A percentile compares a stretch with the other conserved stretches of the same genome.
These are phyloP conservation scores for Croton setiger DNA, from an alignment of 441 rosid genomes.

Conservation along the genomic window DNA sequence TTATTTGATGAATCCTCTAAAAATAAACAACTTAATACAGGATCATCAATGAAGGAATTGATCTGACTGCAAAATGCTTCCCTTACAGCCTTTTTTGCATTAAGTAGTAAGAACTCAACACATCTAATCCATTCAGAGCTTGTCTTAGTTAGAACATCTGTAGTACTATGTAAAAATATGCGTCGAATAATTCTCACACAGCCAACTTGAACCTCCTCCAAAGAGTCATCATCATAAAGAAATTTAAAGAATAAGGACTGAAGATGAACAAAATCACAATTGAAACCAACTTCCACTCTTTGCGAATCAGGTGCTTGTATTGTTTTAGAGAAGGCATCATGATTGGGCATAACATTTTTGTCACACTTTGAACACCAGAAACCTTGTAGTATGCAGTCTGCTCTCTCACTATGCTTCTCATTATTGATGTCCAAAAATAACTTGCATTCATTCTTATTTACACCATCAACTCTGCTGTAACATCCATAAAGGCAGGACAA, in stretches of 20 bases:
- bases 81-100: conserved; percentile 69
- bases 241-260: conserved; percentile 62
- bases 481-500: conserved; percentile 79
- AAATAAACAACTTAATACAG: conserved; percentile 57
- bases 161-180: conserved; percentile 62
- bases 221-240: conserved; percentile 73
- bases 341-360: conserved; percentile 32
- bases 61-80: conserved; percentile 90
- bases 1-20: conserved; percentile 33
- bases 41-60: conserved; percentile 56
- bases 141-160: conserved; percentile 47
- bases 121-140: conserved; percentile 76
- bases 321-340: conserved; percentile 33
- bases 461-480: conserved; percentile 32
- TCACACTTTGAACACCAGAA: conserved; percentile 93
- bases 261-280: conserved; percentile 44
- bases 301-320: conserved; percentile 35
- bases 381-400: conserved; percentile 59
- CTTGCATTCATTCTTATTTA: conserved; percentile 53
- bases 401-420: conserved; percentile 38
- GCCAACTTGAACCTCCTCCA: conserved; percentile 85
- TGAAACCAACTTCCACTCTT: conserved; percentile 31
- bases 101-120: conserved; percentile 61
- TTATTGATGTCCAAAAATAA: conserved; percentile 43
- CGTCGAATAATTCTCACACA: conserved; percentile 69